Conservation (phyloP, 2,329 filamentous ascomycete genomes). For the Westerdykella aurantiaca region DNA sequence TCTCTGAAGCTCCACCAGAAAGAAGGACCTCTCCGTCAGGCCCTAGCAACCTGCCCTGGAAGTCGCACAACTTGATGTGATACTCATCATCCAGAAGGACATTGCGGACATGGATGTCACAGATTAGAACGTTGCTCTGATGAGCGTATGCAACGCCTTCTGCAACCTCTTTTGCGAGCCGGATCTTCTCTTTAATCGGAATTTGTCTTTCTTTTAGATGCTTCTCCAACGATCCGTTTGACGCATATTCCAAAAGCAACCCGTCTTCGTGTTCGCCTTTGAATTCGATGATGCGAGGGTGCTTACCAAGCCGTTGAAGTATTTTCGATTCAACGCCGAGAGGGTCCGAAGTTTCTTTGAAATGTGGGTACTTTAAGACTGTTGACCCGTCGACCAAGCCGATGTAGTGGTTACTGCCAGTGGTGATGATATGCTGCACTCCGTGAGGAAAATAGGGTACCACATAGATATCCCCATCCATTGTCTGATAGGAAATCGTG, state of each 20-base stretch:
- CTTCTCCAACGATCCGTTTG: slow-evolving; percentile 6
- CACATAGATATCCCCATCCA: no score
- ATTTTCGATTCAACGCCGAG: slow-evolving; percentile 2
- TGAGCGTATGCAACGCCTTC: slow-evolving; percentile 9
- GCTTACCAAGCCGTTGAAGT: slow-evolving; percentile 5
- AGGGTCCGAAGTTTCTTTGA: slow-evolving; percentile 1
- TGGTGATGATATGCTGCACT: slow-evolving; percentile 5
- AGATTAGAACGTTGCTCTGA: slow-evolving; percentile 8
- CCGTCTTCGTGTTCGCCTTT: slow-evolving; percentile 8
- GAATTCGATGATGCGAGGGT: slow-evolving; percentile 9
- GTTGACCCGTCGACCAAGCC: slow-evolving; percentile 6
- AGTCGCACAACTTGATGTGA: slow-evolving; percentile 11
- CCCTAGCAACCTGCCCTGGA: slow-evolving; percentile 9
- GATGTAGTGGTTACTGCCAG: slow-evolving; percentile 6
- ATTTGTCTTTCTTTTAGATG: slow-evolving; percentile 3
- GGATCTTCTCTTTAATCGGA: slow-evolving; percentile 1
- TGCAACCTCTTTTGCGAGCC: slow-evolving; percentile 5
- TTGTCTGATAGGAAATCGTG: no score
- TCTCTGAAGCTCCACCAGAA: slow-evolving; percentile 10
- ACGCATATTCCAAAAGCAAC: slow-evolving; percentile 8
- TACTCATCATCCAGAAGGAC: slow-evolving; percentile 5
- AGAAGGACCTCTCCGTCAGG: slow-evolving; percentile 3
- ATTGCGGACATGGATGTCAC: slow-evolving; percentile 6
- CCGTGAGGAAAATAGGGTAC: slow-evolving; percentile 2
- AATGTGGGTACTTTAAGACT: slow-evolving; percentile 7